These are phyloP conservation scores for Suaeda aralocaspica DNA, from an alignment of 148 eudicot genomes.

Conservation along the genomic window DNA sequence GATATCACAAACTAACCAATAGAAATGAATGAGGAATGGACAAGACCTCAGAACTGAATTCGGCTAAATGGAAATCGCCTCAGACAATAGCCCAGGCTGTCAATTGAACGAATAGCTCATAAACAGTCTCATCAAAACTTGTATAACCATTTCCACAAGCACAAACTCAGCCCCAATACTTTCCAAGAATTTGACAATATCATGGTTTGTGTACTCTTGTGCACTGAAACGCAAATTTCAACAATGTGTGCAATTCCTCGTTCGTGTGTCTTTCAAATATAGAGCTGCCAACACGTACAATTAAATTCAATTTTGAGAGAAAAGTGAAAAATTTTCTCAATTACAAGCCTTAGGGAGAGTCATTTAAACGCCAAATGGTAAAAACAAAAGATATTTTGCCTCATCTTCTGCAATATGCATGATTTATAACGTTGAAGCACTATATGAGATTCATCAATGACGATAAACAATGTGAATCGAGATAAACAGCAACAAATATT, in stretches of 20 bases:
- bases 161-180: constrained; percentile 91
- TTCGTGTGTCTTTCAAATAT: constrained; percentile 76
- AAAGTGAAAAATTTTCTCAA: background rate
- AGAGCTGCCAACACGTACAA: constrained; percentile 45
- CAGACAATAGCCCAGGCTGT: constrained; percentile 75
- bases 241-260: constrained; percentile 88
- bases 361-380: background rate
- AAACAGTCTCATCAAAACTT: constrained; percentile 79
- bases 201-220: constrained; percentile 75
- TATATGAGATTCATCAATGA: too few relatives aligned
- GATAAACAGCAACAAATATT: too few relatives aligned
- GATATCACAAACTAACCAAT: background rate
- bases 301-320: background rate
- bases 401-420: too few relatives aligned
- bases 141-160: constrained; percentile 88
- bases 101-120: constrained; percentile 81
- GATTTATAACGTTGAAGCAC: too few relatives aligned
- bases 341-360: background rate
- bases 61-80: constrained; percentile 81
- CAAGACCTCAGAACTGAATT: constrained; percentile 74
- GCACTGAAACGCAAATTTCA: constrained; percentile 86
- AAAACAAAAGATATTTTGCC: background rate
- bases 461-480: too few relatives aligned
- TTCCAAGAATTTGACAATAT: constrained; percentile 79
- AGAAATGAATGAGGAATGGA: background rate